A percentile compares a stretch with the other conserved stretches of the same genome.
Evolutionary conservation across 202 grass and related monocot genomes (phyloP).

Genomic region (Carex arenaria): DNA sequence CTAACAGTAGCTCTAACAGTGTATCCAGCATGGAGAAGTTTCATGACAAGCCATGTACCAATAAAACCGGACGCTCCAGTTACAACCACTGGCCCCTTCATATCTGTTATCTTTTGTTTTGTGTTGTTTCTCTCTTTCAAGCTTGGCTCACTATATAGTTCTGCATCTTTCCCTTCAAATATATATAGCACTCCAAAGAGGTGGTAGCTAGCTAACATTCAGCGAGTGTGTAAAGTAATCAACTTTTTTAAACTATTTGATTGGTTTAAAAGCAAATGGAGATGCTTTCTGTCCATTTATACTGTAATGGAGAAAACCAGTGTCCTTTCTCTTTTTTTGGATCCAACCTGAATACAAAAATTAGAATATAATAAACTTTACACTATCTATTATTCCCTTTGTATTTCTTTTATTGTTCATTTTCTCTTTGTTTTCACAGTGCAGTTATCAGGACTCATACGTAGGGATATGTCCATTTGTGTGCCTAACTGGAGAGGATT

Average conservation of each 20-base stretch:
- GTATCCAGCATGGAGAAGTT: constrained; percentile 70
- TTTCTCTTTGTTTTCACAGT: no score
- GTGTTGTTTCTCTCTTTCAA: background rate
- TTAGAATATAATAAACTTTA: background rate
- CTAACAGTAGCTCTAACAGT: constrained; percentile 64
- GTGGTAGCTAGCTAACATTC: constrained; percentile 25
- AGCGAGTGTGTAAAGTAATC: background rate
- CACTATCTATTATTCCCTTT: background rate
- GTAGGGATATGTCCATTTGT: no score
- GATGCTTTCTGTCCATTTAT: background rate
- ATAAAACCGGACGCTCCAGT: constrained; percentile 78
- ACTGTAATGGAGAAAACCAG: background rate
- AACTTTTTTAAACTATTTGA: background rate
- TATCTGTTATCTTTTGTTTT: background rate
- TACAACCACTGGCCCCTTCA: constrained; percentile 60
- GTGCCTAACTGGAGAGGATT: no score
- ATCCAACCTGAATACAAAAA: background rate
- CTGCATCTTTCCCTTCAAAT: background rate
- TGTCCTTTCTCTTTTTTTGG: background rate
- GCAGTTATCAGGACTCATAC: no score
- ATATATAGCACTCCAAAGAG: constrained; percentile 7
- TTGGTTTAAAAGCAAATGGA: background rate
- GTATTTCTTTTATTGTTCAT: background rate
- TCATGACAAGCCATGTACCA: constrained; percentile 84
- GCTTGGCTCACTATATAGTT: background rate